phyloP scores from a whole-genome alignment of 192 early-diverging fungal genomes.

The Mortierella antarctica region DNA sequence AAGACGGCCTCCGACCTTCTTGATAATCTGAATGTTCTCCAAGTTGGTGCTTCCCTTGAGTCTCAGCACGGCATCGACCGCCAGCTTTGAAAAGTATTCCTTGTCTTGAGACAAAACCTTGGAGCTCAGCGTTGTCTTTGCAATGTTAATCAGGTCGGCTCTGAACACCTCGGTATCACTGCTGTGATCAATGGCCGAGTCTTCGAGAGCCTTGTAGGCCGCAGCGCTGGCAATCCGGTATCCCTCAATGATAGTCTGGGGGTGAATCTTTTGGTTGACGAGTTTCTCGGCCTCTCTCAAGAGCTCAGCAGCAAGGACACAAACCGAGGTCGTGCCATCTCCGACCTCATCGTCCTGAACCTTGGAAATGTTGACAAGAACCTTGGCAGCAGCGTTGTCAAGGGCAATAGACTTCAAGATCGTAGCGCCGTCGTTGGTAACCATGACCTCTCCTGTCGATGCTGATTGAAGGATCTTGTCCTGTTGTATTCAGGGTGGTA shows the following conservation, averaged over 20 bases:
- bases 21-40: slow-evolving; percentile 99
- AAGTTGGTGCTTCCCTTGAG: slow-evolving; percentile 97
- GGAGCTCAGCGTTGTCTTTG: slow-evolving; percentile 95
- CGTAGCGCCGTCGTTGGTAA: slow-evolving; percentile 99
- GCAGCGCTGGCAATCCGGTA: slow-evolving; percentile 88
- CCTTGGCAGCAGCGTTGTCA: slow-evolving; percentile 98
- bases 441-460: slow-evolving; percentile 83
- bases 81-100: slow-evolving; percentile 94
- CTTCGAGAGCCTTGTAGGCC: slow-evolving; percentile 88
- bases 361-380: slow-evolving; percentile 98
- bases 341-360: slow-evolving; percentile 99
- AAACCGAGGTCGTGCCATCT: slow-evolving; percentile 99
- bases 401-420: slow-evolving; percentile 97
- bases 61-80: slow-evolving; percentile 96
- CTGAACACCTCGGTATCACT: slow-evolving; percentile 78
- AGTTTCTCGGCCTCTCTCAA: slow-evolving; percentile 94
- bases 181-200: slow-evolving; percentile 83
- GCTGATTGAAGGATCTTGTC: slow-evolving; percentile 99
- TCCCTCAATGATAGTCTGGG: slow-evolving; percentile 97
- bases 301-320: slow-evolving; percentile 95
- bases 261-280: slow-evolving; percentile 94
- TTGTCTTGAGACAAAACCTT: slow-evolving; percentile 97
- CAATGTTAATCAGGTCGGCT: slow-evolving; percentile 96
- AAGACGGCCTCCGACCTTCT: slow-evolving; percentile 96
- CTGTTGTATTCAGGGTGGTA: slow-evolving; percentile 42